phyloP scores from a whole-genome alignment of 257 asterid species.

The Fraxinus quadrangulata region DNA sequence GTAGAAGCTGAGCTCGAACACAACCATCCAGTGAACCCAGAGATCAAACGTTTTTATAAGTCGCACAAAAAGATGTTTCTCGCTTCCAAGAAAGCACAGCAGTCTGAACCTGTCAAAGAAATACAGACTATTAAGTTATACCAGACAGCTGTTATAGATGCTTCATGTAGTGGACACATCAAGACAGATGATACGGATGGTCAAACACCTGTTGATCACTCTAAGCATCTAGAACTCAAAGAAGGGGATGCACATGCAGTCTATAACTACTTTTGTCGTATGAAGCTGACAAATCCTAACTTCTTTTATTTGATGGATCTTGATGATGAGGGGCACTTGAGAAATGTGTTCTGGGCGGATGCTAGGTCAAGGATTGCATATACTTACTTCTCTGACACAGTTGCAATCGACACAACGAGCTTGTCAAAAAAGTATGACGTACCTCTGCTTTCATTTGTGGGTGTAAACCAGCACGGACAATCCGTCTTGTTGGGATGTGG shows the following conservation, averaged over 20 bases:
- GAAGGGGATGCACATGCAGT: slow-evolving; percentile 59
- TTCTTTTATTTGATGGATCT: slow-evolving; percentile 60
- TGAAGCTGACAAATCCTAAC: slow-evolving; percentile 58
- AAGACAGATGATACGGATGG: slow-evolving; percentile 32
- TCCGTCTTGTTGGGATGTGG: slow-evolving; percentile 64
- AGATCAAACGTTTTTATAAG: slow-evolving; percentile 54
- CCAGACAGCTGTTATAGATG: slow-evolving; percentile 32
- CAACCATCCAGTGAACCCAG: slow-evolving; percentile 65
- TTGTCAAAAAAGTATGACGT: slow-evolving; percentile 53
- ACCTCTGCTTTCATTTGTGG: slow-evolving; percentile 60
- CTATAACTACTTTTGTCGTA: slow-evolving; percentile 57
- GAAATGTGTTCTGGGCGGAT: slow-evolving; percentile 64
- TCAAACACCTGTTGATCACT: slow-evolving; percentile 22
- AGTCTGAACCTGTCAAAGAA: slow-evolving; percentile 42
- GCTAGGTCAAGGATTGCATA: slow-evolving; percentile 57
- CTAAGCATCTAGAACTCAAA: slow-evolving; percentile 52
- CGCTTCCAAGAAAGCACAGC: slow-evolving; percentile 40
- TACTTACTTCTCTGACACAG: slow-evolving; percentile 48
- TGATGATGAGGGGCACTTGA: slow-evolving; percentile 54
- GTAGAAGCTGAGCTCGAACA: slow-evolving; percentile 59
- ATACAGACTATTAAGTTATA: slow-evolving; percentile 61
- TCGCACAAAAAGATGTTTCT: slow-evolving; percentile 61
- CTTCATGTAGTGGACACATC: slow-evolving; percentile 33
- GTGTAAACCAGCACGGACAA: slow-evolving; percentile 65
- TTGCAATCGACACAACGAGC: slow-evolving; percentile 56